Conservation (phyloP, 106 monocot genomes). For the Dendrobium officinale region DNA sequence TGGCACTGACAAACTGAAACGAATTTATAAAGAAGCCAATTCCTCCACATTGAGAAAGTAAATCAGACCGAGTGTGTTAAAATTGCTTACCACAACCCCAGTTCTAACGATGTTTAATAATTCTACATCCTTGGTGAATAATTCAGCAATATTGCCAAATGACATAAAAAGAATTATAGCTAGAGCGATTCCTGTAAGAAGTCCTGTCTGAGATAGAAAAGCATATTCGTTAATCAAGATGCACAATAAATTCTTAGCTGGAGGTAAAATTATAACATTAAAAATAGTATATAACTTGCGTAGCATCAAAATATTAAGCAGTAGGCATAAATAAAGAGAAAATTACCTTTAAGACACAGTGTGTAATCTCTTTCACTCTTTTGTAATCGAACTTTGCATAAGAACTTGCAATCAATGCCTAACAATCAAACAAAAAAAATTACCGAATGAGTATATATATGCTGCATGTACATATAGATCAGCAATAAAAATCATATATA, state of each 20-base stretch:
- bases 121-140: conserved; percentile 81
- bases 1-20: conserved; percentile 91
- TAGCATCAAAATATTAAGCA: conserved; percentile 6
- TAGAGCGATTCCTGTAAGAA: conserved; percentile 58
- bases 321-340: not conserved
- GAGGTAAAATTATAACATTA: not conserved
- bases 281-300: not conserved
- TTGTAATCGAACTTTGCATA: conserved; percentile 70
- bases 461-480: not conserved
- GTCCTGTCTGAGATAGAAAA: conserved; percentile 41
- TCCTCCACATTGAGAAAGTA: not conserved
- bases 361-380: conserved; percentile 66
- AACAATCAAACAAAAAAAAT: conserved; percentile 1
- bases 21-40: not conserved
- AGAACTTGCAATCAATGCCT: conserved; percentile 91
- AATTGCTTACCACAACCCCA: conserved; percentile 61
- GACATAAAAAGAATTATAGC: conserved; percentile 54
- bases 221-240: not conserved
- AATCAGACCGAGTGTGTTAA: not conserved
- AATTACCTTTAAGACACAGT: conserved; percentile 70
- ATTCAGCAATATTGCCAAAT: conserved; percentile 62
- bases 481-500: not conserved
- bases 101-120: conserved; percentile 67
- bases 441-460: not conserved
- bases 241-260: conserved; percentile 4